Base-by-base conservation (phyloP, 2,329 filamentous ascomycete species). In the Penicillium sp. region DNA sequence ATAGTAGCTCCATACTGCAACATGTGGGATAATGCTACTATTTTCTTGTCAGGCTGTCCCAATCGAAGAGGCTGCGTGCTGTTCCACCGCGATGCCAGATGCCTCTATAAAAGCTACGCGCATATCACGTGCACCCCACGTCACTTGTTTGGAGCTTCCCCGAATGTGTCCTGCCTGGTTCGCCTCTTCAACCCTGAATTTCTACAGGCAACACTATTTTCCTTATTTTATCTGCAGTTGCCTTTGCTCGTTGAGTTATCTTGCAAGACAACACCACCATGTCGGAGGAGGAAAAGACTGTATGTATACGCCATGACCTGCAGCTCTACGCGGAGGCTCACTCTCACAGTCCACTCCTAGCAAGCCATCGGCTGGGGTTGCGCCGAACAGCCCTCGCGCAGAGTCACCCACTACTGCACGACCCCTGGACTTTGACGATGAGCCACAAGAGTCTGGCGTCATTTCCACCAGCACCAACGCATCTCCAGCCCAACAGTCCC, bases 341-440 rank as follows among this genome's bases (percentile, higher is more conserved):
- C 62, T 58, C 63, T 66, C 54, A 58, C 59, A 70, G 70, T 67
- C 72, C 65, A 66, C 72, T 70, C 71, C 76, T 65, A 69, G 68
- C 61, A 79, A 77, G 66, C 67, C 69, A 35, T 61, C 67, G 37
- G 61, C 66, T 59, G 68, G 61, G 13, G 33, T 59, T 62, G 55
- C 60, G 37, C 66, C 68, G n/a, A 72, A 62, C 57, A 73, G 68
- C 65, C 69, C 73, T 60, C 75, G 75, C 53, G 76, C 80, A 19
- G 81, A 83, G 67, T 83, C 81, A 18, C 81, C 82, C 14, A 85
- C 83, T 6, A 85, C 83, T 37, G 83, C 83, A 55, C 81, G 81
- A 37, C 80, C 82, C 54, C 74, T 85, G 54, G 83, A 85, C 64
- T 85, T 85, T 62, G 83, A 85, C 66, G 83, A 85, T 69, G 83